Base-by-base conservation (phyloP, 306 rosid genomes). In the Ceratonia siliqua region DNA sequence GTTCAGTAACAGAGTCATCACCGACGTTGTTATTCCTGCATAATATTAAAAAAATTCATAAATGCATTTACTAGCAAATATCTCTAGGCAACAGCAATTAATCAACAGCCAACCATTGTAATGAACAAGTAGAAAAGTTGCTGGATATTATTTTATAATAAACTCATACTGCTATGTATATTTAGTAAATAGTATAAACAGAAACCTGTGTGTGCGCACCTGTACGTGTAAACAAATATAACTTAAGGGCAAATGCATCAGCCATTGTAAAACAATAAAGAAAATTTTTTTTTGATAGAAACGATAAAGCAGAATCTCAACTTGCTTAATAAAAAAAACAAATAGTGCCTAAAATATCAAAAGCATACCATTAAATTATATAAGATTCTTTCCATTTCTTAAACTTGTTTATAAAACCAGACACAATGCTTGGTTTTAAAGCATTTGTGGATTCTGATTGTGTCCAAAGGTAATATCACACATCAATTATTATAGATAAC, bases 1-100 rank as follows among this genome's bases (percentile, higher is more conserved):
- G 82, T 62, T 76, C 78, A 62, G 80, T 76, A 25, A 72, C 42
- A 78, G 80, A 73, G 74, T 45, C 66, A 70, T 82, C 87, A 62
- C 18, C 43, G 48, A 48, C 83, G 35, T 80, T 57, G 68, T 72
- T 76, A 58, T 82, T 74, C 86, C 99, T 92, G 90, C 82, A 84
- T 52, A 70, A 70, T 6, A 52, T 62, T 14, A 22, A n/a, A 10
- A 50, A 32, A 32, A 20, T 1, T 38, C 35, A 61, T 78, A 9
- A 78, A 42, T 39, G 18, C 35, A 72, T 32, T 78, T 33, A 33
- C 20, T 38, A 36, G 50, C 39, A 68, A 38, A 17, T 21, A 55
- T 57, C 38, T 35, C 35, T 17, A 56, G 39, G 59, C 24, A 77
- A 58, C 68, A 79, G 22, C 15, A 48, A 21, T 30, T 50, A n/a